A percentile compares a stretch with the other conserved stretches of the same genome.
Evolutionary conservation across 345 rosid genomes (phyloP).

Genomic region (Orychophragmus violaceus): DNA sequence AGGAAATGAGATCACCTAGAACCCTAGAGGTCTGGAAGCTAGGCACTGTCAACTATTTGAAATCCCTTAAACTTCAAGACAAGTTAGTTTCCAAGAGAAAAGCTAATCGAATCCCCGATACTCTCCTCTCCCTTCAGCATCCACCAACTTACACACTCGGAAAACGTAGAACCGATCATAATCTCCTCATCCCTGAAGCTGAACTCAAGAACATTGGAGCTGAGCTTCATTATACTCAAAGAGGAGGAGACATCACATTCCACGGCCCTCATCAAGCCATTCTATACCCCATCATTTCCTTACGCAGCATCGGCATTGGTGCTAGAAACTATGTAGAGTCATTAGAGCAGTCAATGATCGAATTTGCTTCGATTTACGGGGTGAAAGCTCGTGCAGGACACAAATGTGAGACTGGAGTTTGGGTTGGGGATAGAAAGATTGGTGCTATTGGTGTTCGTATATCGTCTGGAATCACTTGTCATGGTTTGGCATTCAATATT

Average conservation of each 20-base stretch:
- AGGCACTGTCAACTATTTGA: constrained; percentile 65
- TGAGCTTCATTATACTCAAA: constrained; percentile 78
- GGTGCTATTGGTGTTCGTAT: constrained; percentile 89
- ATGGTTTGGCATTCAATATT: constrained; percentile 79
- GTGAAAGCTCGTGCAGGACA: constrained; percentile 62
- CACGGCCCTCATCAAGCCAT: constrained; percentile 88
- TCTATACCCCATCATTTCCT: constrained; percentile 70
- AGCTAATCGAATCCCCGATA: constrained; percentile 48
- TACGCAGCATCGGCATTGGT: constrained; percentile 63
- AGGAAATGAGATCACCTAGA: constrained; percentile 58
- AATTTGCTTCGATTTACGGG: constrained; percentile 59
- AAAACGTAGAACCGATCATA: constrained; percentile 68
- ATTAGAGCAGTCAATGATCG: constrained; percentile 70
- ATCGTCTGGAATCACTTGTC: constrained; percentile 72
- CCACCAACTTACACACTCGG: constrained; percentile 85
- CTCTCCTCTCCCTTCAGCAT: constrained; percentile 71
- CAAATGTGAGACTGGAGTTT: constrained; percentile 77
- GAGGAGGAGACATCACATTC: constrained; percentile 91
- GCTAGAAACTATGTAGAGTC: constrained; percentile 77
- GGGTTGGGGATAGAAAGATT: constrained; percentile 87
- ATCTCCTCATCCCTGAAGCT: constrained; percentile 54
- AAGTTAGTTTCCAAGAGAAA: constrained; percentile 55
- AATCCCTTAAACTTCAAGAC: constrained; percentile 78
- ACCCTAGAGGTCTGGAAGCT: constrained; percentile 67
- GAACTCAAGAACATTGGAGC: constrained; percentile 71